phyloP scores from a whole-genome alignment of 257 asterid genomes.

The Linaria vulgaris region DNA sequence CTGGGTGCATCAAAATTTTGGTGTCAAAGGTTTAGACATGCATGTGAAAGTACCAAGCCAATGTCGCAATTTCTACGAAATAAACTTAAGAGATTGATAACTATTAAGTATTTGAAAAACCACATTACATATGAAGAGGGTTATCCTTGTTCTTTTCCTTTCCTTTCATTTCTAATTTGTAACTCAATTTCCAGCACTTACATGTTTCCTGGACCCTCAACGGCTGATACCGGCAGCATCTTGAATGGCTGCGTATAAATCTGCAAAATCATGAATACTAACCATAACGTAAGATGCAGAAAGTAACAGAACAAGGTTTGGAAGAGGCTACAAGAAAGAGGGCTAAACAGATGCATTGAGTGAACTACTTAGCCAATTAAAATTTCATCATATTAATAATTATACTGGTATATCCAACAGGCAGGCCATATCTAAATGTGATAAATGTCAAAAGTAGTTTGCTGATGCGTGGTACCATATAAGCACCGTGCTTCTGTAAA shows the following conservation, averaged over 20 bases:
- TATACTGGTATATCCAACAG: no score
- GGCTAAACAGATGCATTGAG: background rate
- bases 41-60: background rate
- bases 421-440: no score
- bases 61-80: background rate
- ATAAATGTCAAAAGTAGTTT: no score
- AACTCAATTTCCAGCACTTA: slow-evolving; percentile 32
- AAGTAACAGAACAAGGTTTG: background rate
- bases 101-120: no score
- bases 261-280: slow-evolving; percentile 34
- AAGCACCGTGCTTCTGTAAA: no score
- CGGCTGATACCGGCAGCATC: slow-evolving; percentile 72
- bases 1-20: slow-evolving; percentile 35
- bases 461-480: no score
- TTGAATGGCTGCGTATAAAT: slow-evolving; percentile 64
- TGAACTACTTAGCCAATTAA: no score
- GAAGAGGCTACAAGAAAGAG: background rate
- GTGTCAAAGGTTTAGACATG: background rate
- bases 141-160: no score
- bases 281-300: background rate
- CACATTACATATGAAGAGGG: no score
- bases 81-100: no score
- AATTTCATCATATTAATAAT: no score
- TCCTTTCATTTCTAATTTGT: no score
- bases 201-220: slow-evolving; percentile 77